These are phyloP conservation scores for Tympanopsis confertula DNA, from an alignment of 2,329 filamentous ascomycete species.

Conservation along the genomic window DNA sequence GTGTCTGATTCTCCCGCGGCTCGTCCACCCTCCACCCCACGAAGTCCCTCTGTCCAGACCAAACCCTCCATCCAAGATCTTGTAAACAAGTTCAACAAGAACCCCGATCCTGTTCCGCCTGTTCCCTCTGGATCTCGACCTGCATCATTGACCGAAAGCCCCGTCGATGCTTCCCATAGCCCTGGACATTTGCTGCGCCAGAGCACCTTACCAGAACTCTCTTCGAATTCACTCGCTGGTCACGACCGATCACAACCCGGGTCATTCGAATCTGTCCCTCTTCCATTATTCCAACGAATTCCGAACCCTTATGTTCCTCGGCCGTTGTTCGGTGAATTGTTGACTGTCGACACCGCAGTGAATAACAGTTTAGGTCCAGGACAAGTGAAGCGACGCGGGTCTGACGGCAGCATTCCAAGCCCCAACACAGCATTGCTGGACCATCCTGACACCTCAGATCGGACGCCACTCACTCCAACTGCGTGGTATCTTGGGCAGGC, in stretches of 20 bases:
- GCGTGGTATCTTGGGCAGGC: not conserved
- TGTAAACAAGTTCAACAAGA: not conserved
- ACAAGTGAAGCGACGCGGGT: not conserved
- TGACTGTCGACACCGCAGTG: not conserved
- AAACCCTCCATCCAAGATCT: not conserved
- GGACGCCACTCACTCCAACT: not conserved
- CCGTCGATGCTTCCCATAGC: no score
- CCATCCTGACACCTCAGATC: not conserved
- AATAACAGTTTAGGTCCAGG: not conserved
- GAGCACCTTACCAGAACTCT: no score
- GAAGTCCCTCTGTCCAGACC: no score
- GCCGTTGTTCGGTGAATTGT: not conserved
- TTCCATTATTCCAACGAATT: no score
- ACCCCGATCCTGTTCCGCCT: not conserved
- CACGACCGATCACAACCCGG: no score
- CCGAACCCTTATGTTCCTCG: no score
- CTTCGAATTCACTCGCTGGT: no score
- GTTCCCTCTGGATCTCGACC: not conserved
- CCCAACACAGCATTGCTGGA: not conserved
- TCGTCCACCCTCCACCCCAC: no score
- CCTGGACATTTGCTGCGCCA: no score
- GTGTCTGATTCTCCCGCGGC: no score
- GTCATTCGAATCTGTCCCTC: no score
- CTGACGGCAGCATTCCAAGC: not conserved
- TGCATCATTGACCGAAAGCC: not conserved